Evolutionary conservation across 2,329 filamentous ascomycete species (phyloP).

Genomic region (Eutypella sp.): DNA sequence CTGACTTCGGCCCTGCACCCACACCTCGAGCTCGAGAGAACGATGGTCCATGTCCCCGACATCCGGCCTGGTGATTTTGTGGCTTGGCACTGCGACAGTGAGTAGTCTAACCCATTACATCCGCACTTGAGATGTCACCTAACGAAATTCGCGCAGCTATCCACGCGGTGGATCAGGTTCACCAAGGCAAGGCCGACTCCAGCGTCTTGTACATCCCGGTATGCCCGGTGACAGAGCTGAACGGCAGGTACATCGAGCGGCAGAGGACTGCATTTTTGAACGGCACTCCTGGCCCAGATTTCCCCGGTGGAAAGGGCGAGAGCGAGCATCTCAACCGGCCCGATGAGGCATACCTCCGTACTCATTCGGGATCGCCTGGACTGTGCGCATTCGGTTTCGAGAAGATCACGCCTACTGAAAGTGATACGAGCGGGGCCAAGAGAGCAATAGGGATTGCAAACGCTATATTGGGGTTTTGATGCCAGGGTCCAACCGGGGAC

Average conservation of each 20-base stretch:
- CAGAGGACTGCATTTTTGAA: constrained; percentile 67
- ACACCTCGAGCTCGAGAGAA: constrained; percentile 59
- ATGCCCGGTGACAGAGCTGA: constrained; percentile 72
- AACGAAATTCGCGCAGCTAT: constrained; percentile 39
- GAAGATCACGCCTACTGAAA: constrained; percentile 24
- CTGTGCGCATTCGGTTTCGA: constrained; percentile 42
- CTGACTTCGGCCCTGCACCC: constrained; percentile 61
- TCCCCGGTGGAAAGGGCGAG: constrained; percentile 68
- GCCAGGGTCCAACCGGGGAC: background rate
- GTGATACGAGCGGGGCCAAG: constrained; percentile 30
- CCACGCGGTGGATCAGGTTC: constrained; percentile 78
- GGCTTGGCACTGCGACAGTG: constrained; percentile 76
- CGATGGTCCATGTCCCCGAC: constrained; percentile 67
- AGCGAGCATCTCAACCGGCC: constrained; percentile 45
- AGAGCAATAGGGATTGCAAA: constrained; percentile 38
- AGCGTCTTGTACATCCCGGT: constrained; percentile 87
- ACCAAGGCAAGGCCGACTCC: constrained; percentile 66
- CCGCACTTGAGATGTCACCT: constrained; percentile 17
- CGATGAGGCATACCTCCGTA: constrained; percentile 32
- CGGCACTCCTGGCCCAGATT: constrained; percentile 66
- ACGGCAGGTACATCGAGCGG: constrained; percentile 63
- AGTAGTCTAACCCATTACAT: constrained; percentile 16
- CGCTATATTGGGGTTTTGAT: constrained; percentile 35
- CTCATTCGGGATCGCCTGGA: constrained; percentile 28
- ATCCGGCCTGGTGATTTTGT: constrained; percentile 73